Evolutionary conservation across 163 green algal species (phyloP).

Genomic region (Scenedesmus sp.): DNA sequence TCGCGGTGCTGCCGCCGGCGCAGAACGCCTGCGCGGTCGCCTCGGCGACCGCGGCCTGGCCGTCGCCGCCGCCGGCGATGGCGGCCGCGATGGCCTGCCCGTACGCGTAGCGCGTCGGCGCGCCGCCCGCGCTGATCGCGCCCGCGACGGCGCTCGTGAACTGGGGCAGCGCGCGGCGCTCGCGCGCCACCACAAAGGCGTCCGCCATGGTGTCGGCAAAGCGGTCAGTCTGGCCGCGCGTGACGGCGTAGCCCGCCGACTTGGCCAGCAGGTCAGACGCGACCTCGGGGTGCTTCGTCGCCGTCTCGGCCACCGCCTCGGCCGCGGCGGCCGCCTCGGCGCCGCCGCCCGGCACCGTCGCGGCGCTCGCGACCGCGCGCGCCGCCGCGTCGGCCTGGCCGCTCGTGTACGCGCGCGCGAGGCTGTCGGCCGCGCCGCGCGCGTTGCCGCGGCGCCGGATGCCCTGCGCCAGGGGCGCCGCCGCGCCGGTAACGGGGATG

Average conservation of each 20-base stretch:
- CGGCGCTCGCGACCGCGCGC: constrained; percentile 17
- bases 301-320: constrained; percentile 11
- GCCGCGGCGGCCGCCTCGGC: not conserved
- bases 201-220: constrained; percentile 26
- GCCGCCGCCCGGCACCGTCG: constrained; percentile 4
- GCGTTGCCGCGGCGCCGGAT: constrained; percentile 21
- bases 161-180: not conserved
- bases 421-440: constrained; percentile 21
- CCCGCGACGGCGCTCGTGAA: constrained; percentile 24
- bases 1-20: constrained; percentile 8
- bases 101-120: not conserved
- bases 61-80: constrained; percentile 34
- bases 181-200: constrained; percentile 19
- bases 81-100: constrained; percentile 36
- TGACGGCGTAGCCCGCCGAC: constrained; percentile 23
- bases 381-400: constrained; percentile 32
- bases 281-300: constrained; percentile 3
- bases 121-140: constrained; percentile 22
- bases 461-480: constrained; percentile 5
- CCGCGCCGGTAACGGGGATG: not conserved
- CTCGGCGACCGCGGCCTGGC: constrained; percentile 44
- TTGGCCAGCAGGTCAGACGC: constrained; percentile 25
- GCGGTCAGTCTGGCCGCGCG: not conserved
- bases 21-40: constrained; percentile 39
- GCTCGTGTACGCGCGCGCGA: constrained; percentile 24